Percentiles rank a stretch among this genome's conserved stretches.
Conservation (phyloP, 2,329 filamentous ascomycete genomes). For the Macrophomina phaseolina region DNA sequence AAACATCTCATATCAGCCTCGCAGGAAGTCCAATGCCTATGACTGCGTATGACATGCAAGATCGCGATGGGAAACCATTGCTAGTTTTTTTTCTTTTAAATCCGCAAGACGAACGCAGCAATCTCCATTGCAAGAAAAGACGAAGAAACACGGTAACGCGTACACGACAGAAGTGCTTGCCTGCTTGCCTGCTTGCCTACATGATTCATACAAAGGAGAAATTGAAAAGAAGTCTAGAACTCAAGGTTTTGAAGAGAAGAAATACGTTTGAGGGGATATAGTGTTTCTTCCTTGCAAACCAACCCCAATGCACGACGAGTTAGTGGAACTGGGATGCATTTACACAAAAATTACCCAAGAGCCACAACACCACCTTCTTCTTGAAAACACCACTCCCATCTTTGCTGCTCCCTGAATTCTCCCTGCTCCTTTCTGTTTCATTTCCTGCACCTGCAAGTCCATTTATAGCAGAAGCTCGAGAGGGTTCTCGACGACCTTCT, state of each 20-base stretch:
- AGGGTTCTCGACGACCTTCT: constrained; percentile 97
- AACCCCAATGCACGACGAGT: constrained; percentile 12
- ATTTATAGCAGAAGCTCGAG: constrained; percentile 86
- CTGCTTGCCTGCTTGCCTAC: neutral
- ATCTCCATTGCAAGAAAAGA: neutral
- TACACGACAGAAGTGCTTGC: neutral
- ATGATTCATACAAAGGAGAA: constrained; percentile 2
- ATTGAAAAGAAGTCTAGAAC: constrained; percentile 15
- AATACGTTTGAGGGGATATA: constrained; percentile 16
- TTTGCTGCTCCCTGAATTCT: neutral
- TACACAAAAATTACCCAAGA: constrained; percentile 25
- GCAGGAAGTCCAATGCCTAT: too few species aligned
- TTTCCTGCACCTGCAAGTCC: too few species aligned
- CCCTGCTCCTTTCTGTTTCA: constrained; percentile 12
- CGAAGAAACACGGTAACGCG: neutral
- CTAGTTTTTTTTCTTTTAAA: constrained; percentile 7
- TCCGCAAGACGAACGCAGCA: constrained; percentile 11
- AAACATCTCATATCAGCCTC: too few species aligned
- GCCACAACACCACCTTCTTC: constrained; percentile 16
- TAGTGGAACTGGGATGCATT: constrained; percentile 22
- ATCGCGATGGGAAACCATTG: constrained; percentile 6
- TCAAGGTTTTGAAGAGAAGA: constrained; percentile 11
- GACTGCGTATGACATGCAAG: constrained; percentile 6
- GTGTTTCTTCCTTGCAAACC: constrained; percentile 5
- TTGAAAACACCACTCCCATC: neutral